Evolutionary conservation across 371 early-diverging fungal genomes (phyloP).

Genomic region (Rhizopus sp.): DNA sequence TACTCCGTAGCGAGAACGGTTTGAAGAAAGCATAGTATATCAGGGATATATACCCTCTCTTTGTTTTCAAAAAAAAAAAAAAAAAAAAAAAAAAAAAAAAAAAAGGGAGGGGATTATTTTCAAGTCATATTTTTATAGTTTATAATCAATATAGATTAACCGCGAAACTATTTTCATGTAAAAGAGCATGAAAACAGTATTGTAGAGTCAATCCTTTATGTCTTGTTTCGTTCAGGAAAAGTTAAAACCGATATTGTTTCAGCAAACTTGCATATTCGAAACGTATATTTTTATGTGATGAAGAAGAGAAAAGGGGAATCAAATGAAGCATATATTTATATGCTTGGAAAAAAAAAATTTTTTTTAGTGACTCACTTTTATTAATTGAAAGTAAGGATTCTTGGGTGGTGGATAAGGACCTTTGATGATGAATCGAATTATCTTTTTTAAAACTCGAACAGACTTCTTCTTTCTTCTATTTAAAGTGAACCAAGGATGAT

Average conservation of each 20-base stretch:
- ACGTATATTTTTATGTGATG: constrained; percentile 16
- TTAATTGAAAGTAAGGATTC: constrained; percentile 3
- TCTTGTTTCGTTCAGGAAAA: constrained; percentile 38
- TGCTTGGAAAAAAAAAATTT: constrained; percentile 7
- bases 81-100: no score
- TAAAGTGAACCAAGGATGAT: constrained; percentile 45
- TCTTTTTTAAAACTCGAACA: constrained; percentile 13
- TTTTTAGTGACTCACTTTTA: constrained; percentile 8
- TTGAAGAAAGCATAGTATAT: no score
- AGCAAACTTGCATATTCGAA: constrained; percentile 33
- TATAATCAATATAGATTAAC: constrained; percentile 24
- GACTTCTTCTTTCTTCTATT: constrained; percentile 10
- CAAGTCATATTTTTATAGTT: neutral
- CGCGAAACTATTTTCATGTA: constrained; percentile 25
- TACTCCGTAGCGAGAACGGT: no score
- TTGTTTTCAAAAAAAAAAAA: no score
- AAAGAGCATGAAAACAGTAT: constrained; percentile 12
- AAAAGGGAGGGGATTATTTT: no score
- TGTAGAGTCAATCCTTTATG: constrained; percentile 20
- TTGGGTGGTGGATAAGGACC: constrained; percentile 46
- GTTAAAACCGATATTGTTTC: constrained; percentile 26
- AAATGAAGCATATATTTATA: neutral
- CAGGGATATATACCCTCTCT: no score
- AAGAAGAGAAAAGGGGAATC: constrained; percentile 12
- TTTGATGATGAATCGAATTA: constrained; percentile 21